Percentiles rank a stretch among this genome's conserved stretches.
Conservation (phyloP, 1,284 basidiomycete species). For the Spongiforma sp. region DNA sequence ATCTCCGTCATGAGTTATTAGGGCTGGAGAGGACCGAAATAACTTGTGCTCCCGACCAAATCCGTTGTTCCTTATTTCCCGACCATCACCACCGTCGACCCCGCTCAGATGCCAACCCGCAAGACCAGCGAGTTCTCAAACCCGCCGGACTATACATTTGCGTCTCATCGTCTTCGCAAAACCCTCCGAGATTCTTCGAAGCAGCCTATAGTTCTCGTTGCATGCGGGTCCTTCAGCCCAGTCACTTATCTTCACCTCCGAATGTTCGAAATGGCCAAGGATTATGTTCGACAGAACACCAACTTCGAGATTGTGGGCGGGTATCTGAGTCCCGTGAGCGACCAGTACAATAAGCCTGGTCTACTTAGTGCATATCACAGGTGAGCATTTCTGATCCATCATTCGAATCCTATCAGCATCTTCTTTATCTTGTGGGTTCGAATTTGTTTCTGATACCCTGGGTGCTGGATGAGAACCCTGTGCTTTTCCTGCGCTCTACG, state of each 20-base stretch:
- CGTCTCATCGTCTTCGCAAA: constrained; percentile 62
- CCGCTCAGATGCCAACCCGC: constrained; percentile 22
- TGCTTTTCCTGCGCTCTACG: not conserved
- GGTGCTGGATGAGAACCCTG: constrained; percentile 13
- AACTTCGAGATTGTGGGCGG: constrained; percentile 94
- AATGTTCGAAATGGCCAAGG: constrained; percentile 99
- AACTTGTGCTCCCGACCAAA: constrained; percentile 12
- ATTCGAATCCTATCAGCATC: not conserved
- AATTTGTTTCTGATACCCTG: constrained; percentile 3
- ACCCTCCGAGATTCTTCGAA: constrained; percentile 67
- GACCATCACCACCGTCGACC: constrained; percentile 35
- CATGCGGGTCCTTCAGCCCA: constrained; percentile 83
- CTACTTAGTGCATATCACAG: constrained; percentile 81
- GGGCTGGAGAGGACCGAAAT: no score
- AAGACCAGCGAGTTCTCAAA: constrained; percentile 44
- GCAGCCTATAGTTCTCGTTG: constrained; percentile 77
- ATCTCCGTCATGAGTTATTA: no score
- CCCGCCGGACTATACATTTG: constrained; percentile 70
- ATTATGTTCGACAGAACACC: constrained; percentile 92
- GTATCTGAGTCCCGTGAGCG: constrained; percentile 94
- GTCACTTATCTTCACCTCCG: constrained; percentile 86
- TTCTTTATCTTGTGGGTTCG: constrained; percentile 4
- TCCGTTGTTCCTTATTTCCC: constrained; percentile 12
- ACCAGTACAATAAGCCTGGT: constrained; percentile 92
- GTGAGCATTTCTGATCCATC: constrained; percentile 52